Evolutionary conservation across 2,329 filamentous ascomycete species (phyloP).

Genomic region (Microdochium trichocladiopsis): DNA sequence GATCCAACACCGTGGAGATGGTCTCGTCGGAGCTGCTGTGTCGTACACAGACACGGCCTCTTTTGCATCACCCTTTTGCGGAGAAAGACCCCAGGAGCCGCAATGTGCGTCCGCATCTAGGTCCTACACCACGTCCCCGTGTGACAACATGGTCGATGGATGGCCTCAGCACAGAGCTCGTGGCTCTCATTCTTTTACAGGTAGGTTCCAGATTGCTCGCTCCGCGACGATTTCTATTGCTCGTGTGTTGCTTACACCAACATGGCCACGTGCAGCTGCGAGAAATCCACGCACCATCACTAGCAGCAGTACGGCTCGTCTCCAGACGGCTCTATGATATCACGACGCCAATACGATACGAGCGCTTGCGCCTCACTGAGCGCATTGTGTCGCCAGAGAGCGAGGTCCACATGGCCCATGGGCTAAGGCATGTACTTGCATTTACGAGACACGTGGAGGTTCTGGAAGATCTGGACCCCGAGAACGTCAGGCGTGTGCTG

Average conservation of each 20-base stretch:
- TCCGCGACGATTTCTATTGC: neutral
- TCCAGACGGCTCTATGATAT: constrained; percentile 32
- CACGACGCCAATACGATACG: constrained; percentile 34
- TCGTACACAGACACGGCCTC: neutral
- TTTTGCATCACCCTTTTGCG: neutral
- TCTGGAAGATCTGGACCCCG: constrained; percentile 30
- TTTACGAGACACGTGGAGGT: constrained; percentile 32
- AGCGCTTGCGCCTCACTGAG: constrained; percentile 27
- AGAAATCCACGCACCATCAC: constrained; percentile 24
- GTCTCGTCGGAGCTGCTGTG: neutral
- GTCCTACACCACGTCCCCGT: constrained; percentile 2
- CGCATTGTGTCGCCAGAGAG: constrained; percentile 25
- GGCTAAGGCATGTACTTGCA: constrained; percentile 25
- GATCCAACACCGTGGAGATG: neutral
- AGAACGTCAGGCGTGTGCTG: constrained; percentile 26
- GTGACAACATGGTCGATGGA: constrained; percentile 18
- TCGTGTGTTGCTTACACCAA: neutral
- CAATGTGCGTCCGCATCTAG: constrained; percentile 9
- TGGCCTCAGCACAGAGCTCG: constrained; percentile 33
- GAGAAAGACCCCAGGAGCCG: neutral
- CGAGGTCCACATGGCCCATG: constrained; percentile 21
- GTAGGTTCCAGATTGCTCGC: constrained; percentile 16
- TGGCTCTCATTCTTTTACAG: constrained; percentile 33
- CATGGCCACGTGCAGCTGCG: constrained; percentile 23
- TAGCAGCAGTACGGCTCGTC: constrained; percentile 26